Percentiles rank a stretch among this genome's conserved stretches.
phyloP scores from a whole-genome alignment of 306 rosid genomes.

The Cercis canadensis region DNA sequence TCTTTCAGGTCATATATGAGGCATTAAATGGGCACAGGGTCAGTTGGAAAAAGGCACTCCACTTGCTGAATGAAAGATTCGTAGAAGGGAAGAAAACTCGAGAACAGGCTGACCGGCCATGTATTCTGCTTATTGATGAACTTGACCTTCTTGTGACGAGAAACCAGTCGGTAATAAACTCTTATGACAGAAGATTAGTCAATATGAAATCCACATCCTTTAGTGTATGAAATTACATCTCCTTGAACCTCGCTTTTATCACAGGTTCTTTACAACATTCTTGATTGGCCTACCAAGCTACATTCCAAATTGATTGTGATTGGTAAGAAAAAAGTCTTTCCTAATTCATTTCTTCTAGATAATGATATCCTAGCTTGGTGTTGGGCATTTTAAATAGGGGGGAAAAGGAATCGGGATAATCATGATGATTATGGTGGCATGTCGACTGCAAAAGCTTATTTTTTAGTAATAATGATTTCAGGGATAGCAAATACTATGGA shows the following conservation, averaged over 20 bases:
- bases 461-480: slow-evolving; percentile 43
- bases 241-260: slow-evolving; percentile 11
- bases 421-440: slow-evolving; percentile 27
- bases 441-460: slow-evolving; percentile 28
- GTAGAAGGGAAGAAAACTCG: slow-evolving; percentile 68
- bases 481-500: slow-evolving; percentile 99
- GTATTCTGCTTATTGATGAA: slow-evolving; percentile 94
- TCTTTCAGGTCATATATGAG: slow-evolving; percentile 85
- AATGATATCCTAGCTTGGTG: slow-evolving; percentile 25
- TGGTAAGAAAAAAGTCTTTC: slow-evolving; percentile 50
- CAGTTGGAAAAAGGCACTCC: slow-evolving; percentile 92
- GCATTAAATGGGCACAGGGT: slow-evolving; percentile 88
- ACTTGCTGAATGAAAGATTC: slow-evolving; percentile 78
- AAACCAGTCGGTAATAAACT: slow-evolving; percentile 83
- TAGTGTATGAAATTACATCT: slow-evolving; percentile 20
- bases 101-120: slow-evolving; percentile 77
- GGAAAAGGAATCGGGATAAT: slow-evolving; percentile 25
- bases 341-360: not conserved
- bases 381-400: not conserved
- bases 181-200: slow-evolving; percentile 27
- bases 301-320: slow-evolving; percentile 87
- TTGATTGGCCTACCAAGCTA: slow-evolving; percentile 97
- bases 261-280: slow-evolving; percentile 92
- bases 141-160: slow-evolving; percentile 97
- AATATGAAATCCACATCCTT: slow-evolving; percentile 12